Percentiles rank a stretch among this genome's conserved stretches.
Conservation (phyloP, 768 basidiomycete species). For the Pholiota molesta region DNA sequence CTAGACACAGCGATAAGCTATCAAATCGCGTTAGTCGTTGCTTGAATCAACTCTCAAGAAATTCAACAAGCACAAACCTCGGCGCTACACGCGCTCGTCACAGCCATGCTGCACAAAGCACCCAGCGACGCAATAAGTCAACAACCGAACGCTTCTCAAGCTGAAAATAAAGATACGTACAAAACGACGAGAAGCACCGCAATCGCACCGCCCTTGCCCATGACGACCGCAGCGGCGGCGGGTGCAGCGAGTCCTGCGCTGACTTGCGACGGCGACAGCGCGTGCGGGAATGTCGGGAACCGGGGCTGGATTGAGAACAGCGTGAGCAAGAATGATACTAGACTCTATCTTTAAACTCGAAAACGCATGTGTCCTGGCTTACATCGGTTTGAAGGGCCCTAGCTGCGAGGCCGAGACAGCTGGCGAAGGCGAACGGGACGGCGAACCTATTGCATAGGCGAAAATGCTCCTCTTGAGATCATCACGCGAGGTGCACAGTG, state of each 20-base stretch:
- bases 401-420: constrained; percentile 48
- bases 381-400: constrained; percentile 36
- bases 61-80: constrained; percentile 20
- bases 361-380: constrained; percentile 1
- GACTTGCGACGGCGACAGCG: constrained; percentile 35
- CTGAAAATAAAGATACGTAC: constrained; percentile 16
- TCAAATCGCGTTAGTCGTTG: neutral
- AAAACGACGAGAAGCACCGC: constrained; percentile 48
- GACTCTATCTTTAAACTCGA: too few relatives aligned
- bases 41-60: neutral
- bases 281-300: constrained; percentile 56
- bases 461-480: too few relatives aligned
- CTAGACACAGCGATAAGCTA: constrained; percentile 47
- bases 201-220: constrained; percentile 22
- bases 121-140: neutral
- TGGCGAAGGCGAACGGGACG: constrained; percentile 54
- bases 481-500: too few relatives aligned
- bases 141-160: too few relatives aligned
- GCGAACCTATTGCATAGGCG: constrained; percentile 36
- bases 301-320: constrained; percentile 35
- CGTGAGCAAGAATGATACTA: too few relatives aligned
- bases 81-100: constrained; percentile 47
- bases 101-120: constrained; percentile 44
- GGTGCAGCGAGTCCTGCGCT: constrained; percentile 50
- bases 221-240: constrained; percentile 47